phyloP scores from a whole-genome alignment of 1,284 basidiomycete species.

The Lentinus polychrous region DNA sequence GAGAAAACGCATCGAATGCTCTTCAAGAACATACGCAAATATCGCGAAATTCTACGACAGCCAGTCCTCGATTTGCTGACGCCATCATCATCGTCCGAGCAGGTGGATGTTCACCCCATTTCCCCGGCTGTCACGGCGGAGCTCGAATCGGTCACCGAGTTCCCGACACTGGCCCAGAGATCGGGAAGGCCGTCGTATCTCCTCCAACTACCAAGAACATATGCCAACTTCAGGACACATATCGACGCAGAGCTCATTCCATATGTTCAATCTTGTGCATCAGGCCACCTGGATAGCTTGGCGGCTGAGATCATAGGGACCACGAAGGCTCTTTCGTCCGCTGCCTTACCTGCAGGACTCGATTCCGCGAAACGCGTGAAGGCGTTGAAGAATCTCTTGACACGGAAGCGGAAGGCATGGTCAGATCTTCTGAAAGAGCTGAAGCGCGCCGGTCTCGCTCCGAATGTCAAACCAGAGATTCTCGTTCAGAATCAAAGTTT shows the following conservation, averaged over 20 bases:
- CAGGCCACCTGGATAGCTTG: conserved; percentile 50
- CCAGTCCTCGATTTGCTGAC: conserved; percentile 46
- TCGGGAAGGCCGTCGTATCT: conserved; percentile 28
- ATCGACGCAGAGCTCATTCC: conserved; percentile 35
- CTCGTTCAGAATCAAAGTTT: conserved; percentile 56
- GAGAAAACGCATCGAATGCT: conserved; percentile 87
- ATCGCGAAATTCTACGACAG: conserved; percentile 82
- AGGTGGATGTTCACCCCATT: neutral
- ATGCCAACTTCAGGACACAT: conserved; percentile 39
- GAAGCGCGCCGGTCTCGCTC: conserved; percentile 73
- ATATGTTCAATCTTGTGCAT: conserved; percentile 33
- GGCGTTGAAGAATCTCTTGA: conserved; percentile 69
- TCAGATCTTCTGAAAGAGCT: conserved; percentile 89
- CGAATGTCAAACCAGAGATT: conserved; percentile 68
- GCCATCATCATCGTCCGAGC: conserved; percentile 31
- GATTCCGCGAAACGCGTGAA: conserved; percentile 64
- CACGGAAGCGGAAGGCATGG: conserved; percentile 89
- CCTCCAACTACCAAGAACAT: conserved; percentile 37
- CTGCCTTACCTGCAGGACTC: conserved; percentile 38
- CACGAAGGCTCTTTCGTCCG: conserved; percentile 53
- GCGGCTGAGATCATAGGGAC: conserved; percentile 73
- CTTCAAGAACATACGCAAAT: conserved; percentile 89
- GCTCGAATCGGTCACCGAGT: conserved; percentile 6
- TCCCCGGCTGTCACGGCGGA: neutral
- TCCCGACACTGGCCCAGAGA: conserved; percentile 9